Conservation (phyloP, 371 early-diverging fungal genomes). For the Phascolomyces articulosus region DNA sequence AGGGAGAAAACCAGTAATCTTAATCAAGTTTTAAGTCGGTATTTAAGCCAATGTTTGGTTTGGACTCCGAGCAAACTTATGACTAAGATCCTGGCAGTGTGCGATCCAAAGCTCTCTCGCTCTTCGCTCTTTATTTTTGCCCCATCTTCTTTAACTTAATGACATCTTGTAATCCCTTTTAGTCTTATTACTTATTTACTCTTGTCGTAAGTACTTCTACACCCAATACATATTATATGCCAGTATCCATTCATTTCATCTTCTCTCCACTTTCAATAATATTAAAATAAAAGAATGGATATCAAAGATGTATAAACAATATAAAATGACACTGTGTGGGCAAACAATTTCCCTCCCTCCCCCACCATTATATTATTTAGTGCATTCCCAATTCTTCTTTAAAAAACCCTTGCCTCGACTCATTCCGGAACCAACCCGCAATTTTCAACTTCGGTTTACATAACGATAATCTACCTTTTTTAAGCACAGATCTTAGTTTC, state of each 20-base stretch:
- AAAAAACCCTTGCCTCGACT: background rate
- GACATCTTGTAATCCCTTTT: no score
- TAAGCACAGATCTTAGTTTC: background rate
- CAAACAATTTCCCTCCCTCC: background rate
- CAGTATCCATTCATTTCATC: no score
- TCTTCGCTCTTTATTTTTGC: no score
- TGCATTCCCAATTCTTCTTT: background rate
- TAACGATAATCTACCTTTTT: background rate
- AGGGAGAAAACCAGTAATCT: background rate
- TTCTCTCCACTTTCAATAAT: no score
- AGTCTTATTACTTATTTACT: no score
- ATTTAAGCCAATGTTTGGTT: background rate
- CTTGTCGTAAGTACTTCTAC: no score
- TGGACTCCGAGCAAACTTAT: conserved; percentile 5
- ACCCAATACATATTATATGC: no score
- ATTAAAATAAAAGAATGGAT: no score
- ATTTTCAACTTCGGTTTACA: background rate
- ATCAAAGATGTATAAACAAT: no score
- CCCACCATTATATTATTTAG: no score
- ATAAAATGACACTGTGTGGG: background rate
- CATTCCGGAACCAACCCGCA: background rate
- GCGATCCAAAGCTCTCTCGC: background rate
- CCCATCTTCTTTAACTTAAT: background rate
- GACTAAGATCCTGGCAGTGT: conserved; percentile 4
- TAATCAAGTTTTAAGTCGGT: background rate